A percentile compares a stretch with the other conserved stretches of the same genome.
Evolutionary conservation across 495 filamentous ascomycete genomes (phyloP).

Genomic region (Hypoxylon subgilvum): DNA sequence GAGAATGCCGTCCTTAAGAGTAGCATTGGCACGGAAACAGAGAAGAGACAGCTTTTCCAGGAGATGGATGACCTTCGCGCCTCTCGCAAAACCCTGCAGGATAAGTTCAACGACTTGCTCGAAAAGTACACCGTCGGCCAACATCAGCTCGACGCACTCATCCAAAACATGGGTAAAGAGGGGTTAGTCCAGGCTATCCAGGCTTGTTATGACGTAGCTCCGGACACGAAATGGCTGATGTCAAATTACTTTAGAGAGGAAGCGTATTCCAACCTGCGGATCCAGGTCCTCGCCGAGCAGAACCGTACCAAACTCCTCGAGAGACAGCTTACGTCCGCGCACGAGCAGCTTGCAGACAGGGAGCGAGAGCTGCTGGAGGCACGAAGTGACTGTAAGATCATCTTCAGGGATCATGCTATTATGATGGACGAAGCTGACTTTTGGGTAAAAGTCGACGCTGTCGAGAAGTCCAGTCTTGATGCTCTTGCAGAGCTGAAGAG

Average conservation of each 20-base stretch:
- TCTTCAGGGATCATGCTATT: slow-evolving; percentile 27
- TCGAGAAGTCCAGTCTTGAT: slow-evolving; percentile 54
- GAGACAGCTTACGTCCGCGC: slow-evolving; percentile 32
- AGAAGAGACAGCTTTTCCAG: slow-evolving; percentile 55
- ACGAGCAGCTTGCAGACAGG: slow-evolving; percentile 48
- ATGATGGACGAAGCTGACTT: slow-evolving; percentile 26
- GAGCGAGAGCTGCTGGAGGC: slow-evolving; percentile 54
- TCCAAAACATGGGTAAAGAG: slow-evolving; percentile 53
- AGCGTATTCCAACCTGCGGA: slow-evolving; percentile 42
- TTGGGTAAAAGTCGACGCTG: slow-evolving; percentile 48
- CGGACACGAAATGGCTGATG: slow-evolving; percentile 37
- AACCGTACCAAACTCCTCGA: slow-evolving; percentile 53
- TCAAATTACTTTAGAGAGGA: slow-evolving; percentile 48
- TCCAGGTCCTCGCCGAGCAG: slow-evolving; percentile 45
- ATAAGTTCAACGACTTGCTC: slow-evolving; percentile 54
- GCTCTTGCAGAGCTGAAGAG: slow-evolving; percentile 59
- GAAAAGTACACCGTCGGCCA: slow-evolving; percentile 58
- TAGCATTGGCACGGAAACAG: slow-evolving; percentile 54
- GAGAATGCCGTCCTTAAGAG: slow-evolving; percentile 60
- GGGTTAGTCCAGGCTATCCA: slow-evolving; percentile 53
- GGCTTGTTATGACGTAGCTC: slow-evolving; percentile 40
- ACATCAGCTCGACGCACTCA: slow-evolving; percentile 56
- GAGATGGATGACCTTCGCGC: slow-evolving; percentile 52
- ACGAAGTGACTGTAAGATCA: slow-evolving; percentile 43
- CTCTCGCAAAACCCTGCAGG: slow-evolving; percentile 47